Percentiles rank a stretch among this genome's conserved stretches.
These are phyloP conservation scores for Trichothecium sympodiale DNA, from an alignment of 2,329 filamentous ascomycete species.

Conservation along the genomic window DNA sequence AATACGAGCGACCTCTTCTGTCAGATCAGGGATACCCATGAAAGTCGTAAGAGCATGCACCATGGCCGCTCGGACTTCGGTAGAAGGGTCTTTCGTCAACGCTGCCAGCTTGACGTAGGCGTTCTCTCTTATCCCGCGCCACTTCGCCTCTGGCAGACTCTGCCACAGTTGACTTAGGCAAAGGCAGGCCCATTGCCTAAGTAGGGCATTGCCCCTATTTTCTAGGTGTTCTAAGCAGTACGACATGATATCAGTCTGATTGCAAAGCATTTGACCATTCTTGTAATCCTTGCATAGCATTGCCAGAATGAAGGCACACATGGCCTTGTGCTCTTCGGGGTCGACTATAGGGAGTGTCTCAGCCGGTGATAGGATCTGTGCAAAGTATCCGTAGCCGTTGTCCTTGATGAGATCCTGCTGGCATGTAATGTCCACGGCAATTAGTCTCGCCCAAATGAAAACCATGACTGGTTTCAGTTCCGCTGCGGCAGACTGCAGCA, in stretches of 20 bases:
- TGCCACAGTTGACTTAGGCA: conserved; percentile 94
- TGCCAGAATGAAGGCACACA: conserved; percentile 96
- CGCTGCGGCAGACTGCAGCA: conserved; percentile 86
- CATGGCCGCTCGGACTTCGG: conserved; percentile 89
- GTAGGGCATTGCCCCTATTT: conserved; percentile 76
- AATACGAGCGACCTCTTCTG: conserved; percentile 78
- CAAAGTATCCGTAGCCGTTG: conserved; percentile 94
- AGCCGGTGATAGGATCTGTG: conserved; percentile 76
- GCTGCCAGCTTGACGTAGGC: conserved; percentile 73
- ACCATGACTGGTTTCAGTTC: conserved; percentile 98
- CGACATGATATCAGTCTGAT: conserved; percentile 81
- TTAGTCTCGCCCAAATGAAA: conserved; percentile 94
- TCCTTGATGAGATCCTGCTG: conserved; percentile 93
- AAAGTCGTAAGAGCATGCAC: conserved; percentile 90
- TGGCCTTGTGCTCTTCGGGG: conserved; percentile 88
- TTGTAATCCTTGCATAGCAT: conserved; percentile 95
- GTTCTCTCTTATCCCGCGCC: conserved; percentile 82
- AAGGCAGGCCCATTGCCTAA: conserved; percentile 91
- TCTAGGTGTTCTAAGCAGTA: conserved; percentile 75
- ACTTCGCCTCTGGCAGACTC: conserved; percentile 85
- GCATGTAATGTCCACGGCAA: conserved; percentile 89
- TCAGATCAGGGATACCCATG: conserved; percentile 84
- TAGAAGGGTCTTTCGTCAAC: conserved; percentile 73
- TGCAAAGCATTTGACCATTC: conserved; percentile 83
- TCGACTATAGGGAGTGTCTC: conserved; percentile 79